Conservation (phyloP, 2,329 filamentous ascomycete species). For the Ophiocordyceps camponoti-floridani region DNA sequence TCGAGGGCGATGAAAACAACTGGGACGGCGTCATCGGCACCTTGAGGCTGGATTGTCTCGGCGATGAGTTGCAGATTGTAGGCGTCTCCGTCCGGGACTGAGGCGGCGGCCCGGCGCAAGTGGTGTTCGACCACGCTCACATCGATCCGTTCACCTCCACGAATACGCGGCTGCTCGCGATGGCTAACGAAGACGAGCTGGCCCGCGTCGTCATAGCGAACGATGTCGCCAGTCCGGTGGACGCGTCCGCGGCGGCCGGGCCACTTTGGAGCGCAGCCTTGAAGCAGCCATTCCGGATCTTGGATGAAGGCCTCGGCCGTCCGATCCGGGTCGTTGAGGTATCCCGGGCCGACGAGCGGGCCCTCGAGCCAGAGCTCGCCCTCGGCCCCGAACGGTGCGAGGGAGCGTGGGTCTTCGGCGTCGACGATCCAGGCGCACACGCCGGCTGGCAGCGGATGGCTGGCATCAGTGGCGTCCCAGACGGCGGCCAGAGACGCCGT, state of each 20-base stretch:
- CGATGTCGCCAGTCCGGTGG: conserved; percentile 30
- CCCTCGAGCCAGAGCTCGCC: conserved; percentile 8
- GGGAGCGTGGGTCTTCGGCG: conserved; percentile 2
- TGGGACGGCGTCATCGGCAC: conserved; percentile 1
- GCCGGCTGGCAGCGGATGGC: not conserved
- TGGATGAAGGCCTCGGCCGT: conserved; percentile 9
- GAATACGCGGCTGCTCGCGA: conserved; percentile 35
- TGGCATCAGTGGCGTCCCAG: not conserved
- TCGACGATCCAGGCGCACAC: conserved; percentile 5
- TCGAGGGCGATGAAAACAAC: conserved; percentile 3
- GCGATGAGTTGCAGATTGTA: conserved; percentile 1
- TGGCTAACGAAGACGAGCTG: conserved; percentile 25
- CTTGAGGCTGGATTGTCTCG: conserved; percentile 2
- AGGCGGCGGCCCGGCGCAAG: conserved; percentile 1
- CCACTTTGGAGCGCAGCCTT: not conserved
- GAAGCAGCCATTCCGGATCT: conserved; percentile 2
- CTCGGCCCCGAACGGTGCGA: conserved; percentile 4
- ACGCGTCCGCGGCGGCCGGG: conserved; percentile 7
- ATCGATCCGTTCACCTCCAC: conserved; percentile 34
- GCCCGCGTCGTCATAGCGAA: conserved; percentile 14
- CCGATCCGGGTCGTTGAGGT: conserved; percentile 2
- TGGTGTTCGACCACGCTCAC: conserved; percentile 10
- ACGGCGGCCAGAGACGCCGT: not conserved
- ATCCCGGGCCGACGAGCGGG: conserved; percentile 6
- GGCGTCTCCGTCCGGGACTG: not conserved